Evolutionary conservation across 1,284 basidiomycete genomes (phyloP).

Genomic region (Cryptococcus sp.): DNA sequence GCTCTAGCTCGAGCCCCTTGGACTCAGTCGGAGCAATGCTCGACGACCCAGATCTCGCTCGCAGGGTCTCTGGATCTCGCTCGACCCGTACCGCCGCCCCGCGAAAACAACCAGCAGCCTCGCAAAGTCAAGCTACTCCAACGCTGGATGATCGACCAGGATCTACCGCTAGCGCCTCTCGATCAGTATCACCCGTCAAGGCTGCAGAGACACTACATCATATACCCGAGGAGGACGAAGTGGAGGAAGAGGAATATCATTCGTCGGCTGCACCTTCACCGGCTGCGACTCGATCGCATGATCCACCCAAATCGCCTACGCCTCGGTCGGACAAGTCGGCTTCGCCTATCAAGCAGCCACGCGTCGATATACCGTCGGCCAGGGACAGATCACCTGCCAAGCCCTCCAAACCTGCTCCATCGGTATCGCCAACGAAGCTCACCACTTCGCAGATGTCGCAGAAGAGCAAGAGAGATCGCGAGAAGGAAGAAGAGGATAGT

Average conservation of each 20-base stretch:
- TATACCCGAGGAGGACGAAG: background rate
- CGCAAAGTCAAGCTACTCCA: no score
- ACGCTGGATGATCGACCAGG: no score
- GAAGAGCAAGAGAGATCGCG: conserved; percentile 24
- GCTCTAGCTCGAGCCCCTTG: no score
- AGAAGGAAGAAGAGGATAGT: conserved; percentile 30
- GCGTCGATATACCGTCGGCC: no score
- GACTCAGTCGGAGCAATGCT: no score
- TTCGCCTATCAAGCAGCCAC: no score
- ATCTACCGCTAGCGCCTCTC: no score
- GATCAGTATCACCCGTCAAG: background rate
- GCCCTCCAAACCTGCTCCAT: conserved; percentile 4
- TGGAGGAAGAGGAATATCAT: background rate
- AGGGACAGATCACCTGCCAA: no score
- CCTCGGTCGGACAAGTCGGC: no score
- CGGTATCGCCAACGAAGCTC: background rate
- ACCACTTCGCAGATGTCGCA: conserved; percentile 9
- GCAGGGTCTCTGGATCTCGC: background rate
- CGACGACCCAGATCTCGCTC: background rate
- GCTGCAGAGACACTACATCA: no score
- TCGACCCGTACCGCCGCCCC: background rate
- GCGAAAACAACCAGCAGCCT: no score
- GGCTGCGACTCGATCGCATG: no score
- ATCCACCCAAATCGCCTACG: background rate
- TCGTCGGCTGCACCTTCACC: background rate